Evolutionary conservation across 306 rosid species (phyloP), one percentile per base, ranked within the genome.

Genomic region (Rubus parviflorus): DNA sequence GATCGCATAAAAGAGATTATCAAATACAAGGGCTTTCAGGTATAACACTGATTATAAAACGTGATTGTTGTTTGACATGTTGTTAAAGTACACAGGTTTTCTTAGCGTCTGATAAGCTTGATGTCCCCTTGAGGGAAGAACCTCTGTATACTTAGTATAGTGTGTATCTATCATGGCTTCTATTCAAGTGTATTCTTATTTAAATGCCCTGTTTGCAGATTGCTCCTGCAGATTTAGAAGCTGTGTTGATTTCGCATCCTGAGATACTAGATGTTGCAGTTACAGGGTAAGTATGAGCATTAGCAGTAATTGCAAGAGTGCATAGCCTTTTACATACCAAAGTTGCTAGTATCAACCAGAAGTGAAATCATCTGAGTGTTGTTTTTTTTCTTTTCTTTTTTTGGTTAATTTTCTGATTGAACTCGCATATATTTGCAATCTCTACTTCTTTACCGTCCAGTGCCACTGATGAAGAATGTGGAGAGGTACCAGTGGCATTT

Each of bases 21-120:
- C 88, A 95, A 95, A 81, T 95, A 92, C 85, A 95, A 92, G 81
- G 98, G 97, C 64, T 95, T 83, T 89, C 97, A 92, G 69, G 69
- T 64, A 64, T 35, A 60, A 25, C 17, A 10, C 20, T 12, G 11
- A 4, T 20, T 16, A 52, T 16, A 17, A 52, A 52, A 16, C 7
- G 22, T 8, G 14, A 57, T 57, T 20, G 3, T 22, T 20, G 13
- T 20, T 61, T 30, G 43, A 8, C 41, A 30, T 30, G 11, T 61
- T 30, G 11, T 61, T 14, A 60, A 25, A 11, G 17, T 11, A 56
- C 22, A 56, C 58, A 3, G 63, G 17, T 13, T 60, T 60, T 56
- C 62, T 56, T 20, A 8, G 12, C 1, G 37, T 57, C 37, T 61
- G 67, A 61, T 61, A 61, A 10, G 37, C 63, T 61, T 61, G 42